A percentile compares a stretch with the other conserved stretches of the same genome.
These are phyloP conservation scores for Neurospora pannonica DNA, from an alignment of 495 filamentous ascomycete genomes.

Conservation along the genomic window DNA sequence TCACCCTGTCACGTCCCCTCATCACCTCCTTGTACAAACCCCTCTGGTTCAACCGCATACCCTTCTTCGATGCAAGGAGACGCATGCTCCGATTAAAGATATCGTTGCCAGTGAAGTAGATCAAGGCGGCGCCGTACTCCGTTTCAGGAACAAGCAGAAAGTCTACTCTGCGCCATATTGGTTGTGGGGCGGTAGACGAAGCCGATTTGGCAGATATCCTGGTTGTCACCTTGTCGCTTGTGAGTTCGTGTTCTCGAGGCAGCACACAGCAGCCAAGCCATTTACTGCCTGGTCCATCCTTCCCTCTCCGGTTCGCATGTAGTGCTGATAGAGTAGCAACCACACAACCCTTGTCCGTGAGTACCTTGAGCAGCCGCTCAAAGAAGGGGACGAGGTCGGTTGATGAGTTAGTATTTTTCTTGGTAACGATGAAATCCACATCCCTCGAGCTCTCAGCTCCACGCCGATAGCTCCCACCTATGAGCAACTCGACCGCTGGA, in stretches of 20 bases:
- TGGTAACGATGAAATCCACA: constrained; percentile 82
- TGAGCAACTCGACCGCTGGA: constrained; percentile 48
- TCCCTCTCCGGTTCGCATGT: constrained; percentile 15
- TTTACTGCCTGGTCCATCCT: constrained; percentile 46
- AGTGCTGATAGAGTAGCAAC: constrained; percentile 37
- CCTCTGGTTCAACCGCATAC: constrained; percentile 77
- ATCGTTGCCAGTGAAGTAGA: constrained; percentile 96
- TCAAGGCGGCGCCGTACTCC: constrained; percentile 77
- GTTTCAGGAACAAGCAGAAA: constrained; percentile 74
- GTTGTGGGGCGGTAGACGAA: constrained; percentile 1
- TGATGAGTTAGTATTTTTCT: constrained; percentile 44
- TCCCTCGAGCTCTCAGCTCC: constrained; percentile 66
- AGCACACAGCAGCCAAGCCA: constrained; percentile 84
- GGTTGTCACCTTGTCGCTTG: constrained; percentile 1
- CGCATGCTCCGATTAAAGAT: constrained; percentile 91
- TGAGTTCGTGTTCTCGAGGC: constrained; percentile 23
- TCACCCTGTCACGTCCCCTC: constrained; percentile 46
- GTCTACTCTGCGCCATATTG: constrained; percentile 74
- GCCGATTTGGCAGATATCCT: not conserved
- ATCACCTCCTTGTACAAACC: constrained; percentile 72
- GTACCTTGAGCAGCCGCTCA: constrained; percentile 49
- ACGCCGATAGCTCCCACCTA: constrained; percentile 81
- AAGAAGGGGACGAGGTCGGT: constrained; percentile 60
- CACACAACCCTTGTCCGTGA: constrained; percentile 53
- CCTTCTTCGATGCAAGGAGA: constrained; percentile 72